These are phyloP conservation scores for Scopulariopsis brevicaulis DNA, from an alignment of 2,329 filamentous ascomycete genomes.

Conservation along the genomic window DNA sequence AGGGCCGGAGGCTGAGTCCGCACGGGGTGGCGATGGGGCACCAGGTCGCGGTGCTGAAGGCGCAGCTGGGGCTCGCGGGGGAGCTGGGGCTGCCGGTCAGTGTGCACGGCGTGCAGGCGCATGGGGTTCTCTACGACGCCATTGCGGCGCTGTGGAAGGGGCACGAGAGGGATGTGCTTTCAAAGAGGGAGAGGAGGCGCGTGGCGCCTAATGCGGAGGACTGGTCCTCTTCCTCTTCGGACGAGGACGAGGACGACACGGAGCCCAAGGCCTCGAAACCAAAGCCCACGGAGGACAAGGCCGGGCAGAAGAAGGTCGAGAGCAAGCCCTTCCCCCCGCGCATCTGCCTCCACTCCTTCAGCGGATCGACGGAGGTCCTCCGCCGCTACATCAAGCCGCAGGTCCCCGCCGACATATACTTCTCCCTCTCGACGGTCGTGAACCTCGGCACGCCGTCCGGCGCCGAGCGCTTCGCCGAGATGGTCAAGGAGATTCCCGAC, in stretches of 20 bases:
- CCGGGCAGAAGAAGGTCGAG: not conserved
- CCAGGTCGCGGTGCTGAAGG: conserved; percentile 52
- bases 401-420: conserved; percentile 69
- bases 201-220: conserved; percentile 36
- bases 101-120: conserved; percentile 66
- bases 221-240: conserved; percentile 25
- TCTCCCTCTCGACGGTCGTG: conserved; percentile 78
- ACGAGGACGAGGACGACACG: conserved; percentile 19
- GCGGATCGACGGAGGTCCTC: conserved; percentile 62
- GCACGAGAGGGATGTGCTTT: conserved; percentile 49
- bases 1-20: conserved; percentile 56
- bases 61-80: conserved; percentile 62
- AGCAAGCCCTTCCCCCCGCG: conserved; percentile 68
- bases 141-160: conserved; percentile 59
- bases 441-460: conserved; percentile 46
- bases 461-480: conserved; percentile 41
- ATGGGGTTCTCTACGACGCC: conserved; percentile 57
- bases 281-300: conserved; percentile 8
- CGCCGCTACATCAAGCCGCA: conserved; percentile 65
- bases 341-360: conserved; percentile 91
- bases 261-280: conserved; percentile 10
- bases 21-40: conserved; percentile 58
- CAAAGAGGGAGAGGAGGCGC: conserved; percentile 43
- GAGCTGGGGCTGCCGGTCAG: conserved; percentile 54
- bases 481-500: conserved; percentile 64